Evolutionary conservation across 192 early-diverging fungal species (phyloP).

Genomic region (Endogone sp.): DNA sequence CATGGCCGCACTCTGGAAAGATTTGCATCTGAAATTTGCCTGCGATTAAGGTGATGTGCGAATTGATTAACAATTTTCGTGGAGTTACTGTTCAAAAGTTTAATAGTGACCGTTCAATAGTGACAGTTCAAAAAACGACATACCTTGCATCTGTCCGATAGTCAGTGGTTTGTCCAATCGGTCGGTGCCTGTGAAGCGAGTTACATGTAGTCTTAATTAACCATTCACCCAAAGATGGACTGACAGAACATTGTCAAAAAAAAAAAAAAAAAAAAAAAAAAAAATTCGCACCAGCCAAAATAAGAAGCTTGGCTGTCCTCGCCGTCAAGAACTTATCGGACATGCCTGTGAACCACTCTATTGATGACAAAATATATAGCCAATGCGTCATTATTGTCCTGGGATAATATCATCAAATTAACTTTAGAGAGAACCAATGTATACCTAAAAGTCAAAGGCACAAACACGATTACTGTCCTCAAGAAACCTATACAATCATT

Average conservation of each 20-base stretch:
- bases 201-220: neutral
- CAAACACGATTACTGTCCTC: no score
- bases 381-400: no score
- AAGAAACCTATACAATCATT: no score
- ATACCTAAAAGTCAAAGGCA: no score
- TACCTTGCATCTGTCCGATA: constrained; percentile 81
- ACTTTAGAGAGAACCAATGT: no score
- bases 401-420: no score
- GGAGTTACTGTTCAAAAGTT: neutral
- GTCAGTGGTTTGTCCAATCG: constrained; percentile 70
- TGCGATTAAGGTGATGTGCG: constrained; percentile 12
- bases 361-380: constrained; percentile 4
- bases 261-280: neutral
- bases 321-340: constrained; percentile 66
- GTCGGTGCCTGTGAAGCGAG: constrained; percentile 47
- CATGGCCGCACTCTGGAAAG: constrained; percentile 66
- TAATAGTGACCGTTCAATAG: no score
- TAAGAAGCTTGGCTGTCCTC: constrained; percentile 55
- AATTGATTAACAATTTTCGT: neutral
- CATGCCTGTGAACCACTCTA: constrained; percentile 61
- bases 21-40: constrained; percentile 73
- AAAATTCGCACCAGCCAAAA: constrained; percentile 55
- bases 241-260: no score
- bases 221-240: neutral
- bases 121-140: constrained; percentile 6